Evolutionary conservation across 1,284 basidiomycete genomes (phyloP).

Genomic region (Ganoderma meredithae): DNA sequence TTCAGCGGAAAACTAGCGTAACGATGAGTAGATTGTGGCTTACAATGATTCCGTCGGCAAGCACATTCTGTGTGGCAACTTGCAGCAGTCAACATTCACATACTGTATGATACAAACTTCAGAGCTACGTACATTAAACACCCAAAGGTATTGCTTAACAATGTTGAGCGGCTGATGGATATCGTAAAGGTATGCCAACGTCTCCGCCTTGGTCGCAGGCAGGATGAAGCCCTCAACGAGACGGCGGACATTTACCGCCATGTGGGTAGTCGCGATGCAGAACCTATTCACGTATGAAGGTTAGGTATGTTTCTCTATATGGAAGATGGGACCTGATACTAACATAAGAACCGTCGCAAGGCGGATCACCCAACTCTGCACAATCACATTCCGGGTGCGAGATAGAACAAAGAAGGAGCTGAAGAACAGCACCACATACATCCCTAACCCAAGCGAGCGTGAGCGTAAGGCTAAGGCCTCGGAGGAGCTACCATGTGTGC

Average conservation of each 20-base stretch:
- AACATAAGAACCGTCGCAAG: slow-evolving; percentile 2
- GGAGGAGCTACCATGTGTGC: neutral
- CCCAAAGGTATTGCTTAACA: slow-evolving; percentile 8
- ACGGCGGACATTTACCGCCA: slow-evolving; percentile 4
- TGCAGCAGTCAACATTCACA: neutral
- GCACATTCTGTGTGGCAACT: neutral
- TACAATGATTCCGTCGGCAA: neutral
- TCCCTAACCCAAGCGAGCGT: neutral
- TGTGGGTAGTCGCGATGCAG: slow-evolving; percentile 10
- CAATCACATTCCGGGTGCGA: slow-evolving; percentile 1
- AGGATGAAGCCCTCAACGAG: slow-evolving; percentile 8
- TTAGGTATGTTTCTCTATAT: neutral
- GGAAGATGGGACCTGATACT: neutral
- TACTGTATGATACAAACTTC: neutral
- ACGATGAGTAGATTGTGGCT: neutral
- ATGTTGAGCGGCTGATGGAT: slow-evolving; percentile 8
- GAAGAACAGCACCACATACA: slow-evolving; percentile 8
- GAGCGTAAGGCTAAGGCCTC: neutral
- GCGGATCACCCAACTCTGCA: slow-evolving; percentile 6
- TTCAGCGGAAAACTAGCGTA: neutral
- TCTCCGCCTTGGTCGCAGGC: slow-evolving; percentile 5
- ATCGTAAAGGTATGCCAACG: slow-evolving; percentile 5
- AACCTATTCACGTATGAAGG: neutral
- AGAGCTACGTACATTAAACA: slow-evolving; percentile 1
- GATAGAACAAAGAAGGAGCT: slow-evolving; percentile 5